These are phyloP conservation scores for Fraxinus sp. DNA, from an alignment of 305 asterid species.

Conservation along the genomic window DNA sequence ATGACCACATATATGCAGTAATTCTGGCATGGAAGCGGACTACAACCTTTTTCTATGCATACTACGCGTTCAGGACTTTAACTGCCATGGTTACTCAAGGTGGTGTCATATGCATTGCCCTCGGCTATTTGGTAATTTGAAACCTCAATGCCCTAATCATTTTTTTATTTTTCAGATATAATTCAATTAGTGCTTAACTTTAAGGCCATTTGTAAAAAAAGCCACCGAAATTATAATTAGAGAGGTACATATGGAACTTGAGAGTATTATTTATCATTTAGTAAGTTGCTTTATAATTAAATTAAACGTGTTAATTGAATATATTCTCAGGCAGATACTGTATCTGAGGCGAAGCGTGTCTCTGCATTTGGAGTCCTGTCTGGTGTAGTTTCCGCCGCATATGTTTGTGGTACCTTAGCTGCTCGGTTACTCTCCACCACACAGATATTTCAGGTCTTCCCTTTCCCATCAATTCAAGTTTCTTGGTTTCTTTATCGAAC, in stretches of 20 bases:
- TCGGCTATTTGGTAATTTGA: conserved; percentile 40
- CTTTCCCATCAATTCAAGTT: background rate
- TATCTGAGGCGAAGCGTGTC: conserved; percentile 52
- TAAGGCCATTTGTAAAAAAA: background rate
- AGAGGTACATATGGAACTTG: background rate
- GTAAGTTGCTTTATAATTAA: background rate
- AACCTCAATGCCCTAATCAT: background rate
- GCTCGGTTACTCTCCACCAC: conserved; percentile 57
- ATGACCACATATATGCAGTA: conserved; percentile 20
- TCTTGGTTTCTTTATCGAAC: background rate
- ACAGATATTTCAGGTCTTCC: conserved; percentile 43
- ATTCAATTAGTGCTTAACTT: background rate
- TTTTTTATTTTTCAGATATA: background rate
- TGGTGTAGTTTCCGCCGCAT: conserved; percentile 58
- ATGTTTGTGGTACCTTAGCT: conserved; percentile 51
- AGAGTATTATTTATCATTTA: background rate
- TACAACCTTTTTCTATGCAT: conserved; percentile 36
- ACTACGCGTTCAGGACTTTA: conserved; percentile 38
- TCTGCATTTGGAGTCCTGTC: conserved; percentile 56
- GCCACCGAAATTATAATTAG: background rate
- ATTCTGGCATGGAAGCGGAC: conserved; percentile 44
- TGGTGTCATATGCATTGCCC: conserved; percentile 44
- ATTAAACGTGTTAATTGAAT: background rate
- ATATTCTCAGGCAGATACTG: conserved; percentile 49
- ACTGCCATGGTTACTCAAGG: conserved; percentile 46